Evolutionary conservation across 805 yeast genomes (phyloP), one percentile per base, ranked within the genome.

Genomic region (Nakazawaea laoshanensis): DNA sequence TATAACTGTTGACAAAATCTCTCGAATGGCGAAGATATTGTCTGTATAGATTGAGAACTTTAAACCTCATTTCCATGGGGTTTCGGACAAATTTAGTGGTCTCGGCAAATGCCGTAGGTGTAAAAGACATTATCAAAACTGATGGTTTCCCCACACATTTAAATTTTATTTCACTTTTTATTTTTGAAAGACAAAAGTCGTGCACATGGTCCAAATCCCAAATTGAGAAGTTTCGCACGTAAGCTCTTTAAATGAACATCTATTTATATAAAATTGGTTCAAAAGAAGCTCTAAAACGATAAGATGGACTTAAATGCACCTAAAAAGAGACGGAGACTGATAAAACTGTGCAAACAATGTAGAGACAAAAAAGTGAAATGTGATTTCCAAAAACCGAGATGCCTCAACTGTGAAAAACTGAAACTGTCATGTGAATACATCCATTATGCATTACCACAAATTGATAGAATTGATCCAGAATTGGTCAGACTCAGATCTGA

Each of bases 81-180:
- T 75, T 61, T 40, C 70, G 67, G 37, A 84, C 69, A 48, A 77
- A 72, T 51, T 74, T 76, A 18, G 92, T 77, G 25, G 89, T 71
- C 57, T 79, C 84, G 11, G 95, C 94, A 59, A 81, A 81, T 40
- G 84, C 86, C 8, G 95, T 84, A 18, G 94, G 77, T 29, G 11
- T 12, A 18, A 34, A 34, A 11, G 37, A 34, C 37, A 34, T 34
- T 3, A 16, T 32, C n/a, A 20, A 20, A 10, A 20, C 22, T 7
- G 7, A 20, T 10, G n/a, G n/a, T n/a, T n/a, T n/a, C n/a, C n/a
- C n/a, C n/a, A n/a, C n/a, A n/a, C n/a, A n/a, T n/a, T n/a, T n/a
- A n/a, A n/a, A n/a, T n/a, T n/a, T n/a, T n/a, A n/a, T n/a, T n/a
- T n/a, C n/a, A n/a, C n/a, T n/a, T n/a, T n/a, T n/a, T n/a, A n/a